Evolutionary conservation across 345 rosid species (phyloP), one percentile per base, ranked within the genome.

Genomic region (Isatis tinctoria): DNA sequence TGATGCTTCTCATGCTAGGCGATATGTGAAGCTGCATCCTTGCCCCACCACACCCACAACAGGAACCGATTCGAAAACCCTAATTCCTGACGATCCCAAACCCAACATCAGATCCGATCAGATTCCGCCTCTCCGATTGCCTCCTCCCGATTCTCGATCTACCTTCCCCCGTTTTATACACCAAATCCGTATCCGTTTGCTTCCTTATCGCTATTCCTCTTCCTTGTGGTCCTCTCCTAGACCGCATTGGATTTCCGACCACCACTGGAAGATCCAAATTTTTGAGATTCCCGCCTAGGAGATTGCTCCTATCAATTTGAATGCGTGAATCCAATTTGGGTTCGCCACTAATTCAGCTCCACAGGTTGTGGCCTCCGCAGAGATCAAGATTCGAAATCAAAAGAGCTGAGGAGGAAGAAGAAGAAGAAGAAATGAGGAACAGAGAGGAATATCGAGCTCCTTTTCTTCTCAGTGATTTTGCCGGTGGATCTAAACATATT

Each of bases 11-110:
- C 99, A 96, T 96, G 88, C 99, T 92, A 82, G 96, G 98, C 85
- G 99, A 96, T 88, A 96, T 81, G 93, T 89, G 97, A 89, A 96
- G 99, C 98, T 88, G 99, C 99, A 96, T 96, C 85, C 86, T 92
- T 87, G 73, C 8, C 17, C 49, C 6, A 12, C 16, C 48, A 43
- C 18, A 7, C 2, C 17, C 1, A 2, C 4, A 0, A n/a, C 56
- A 45, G 43, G 49, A 17, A 49, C 40, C 64, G 71, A 64, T 22
- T 47, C 70, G 16, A 32, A 79, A 64, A 36, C 79, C 71, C 76
- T 73, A 77, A 70, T 27, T 67, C 73, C 75, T 68, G 77, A 79
- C 80, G 76, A 78, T 74, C 76, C 70, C 79, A 58, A 65, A 61
- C 82, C 79, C 88, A 88, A 85, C 98, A 94, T 94, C 88, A 88